These are phyloP conservation scores for Ceratobasidium sp. DNA, from an alignment of 1,284 basidiomycete species.

Conservation along the genomic window DNA sequence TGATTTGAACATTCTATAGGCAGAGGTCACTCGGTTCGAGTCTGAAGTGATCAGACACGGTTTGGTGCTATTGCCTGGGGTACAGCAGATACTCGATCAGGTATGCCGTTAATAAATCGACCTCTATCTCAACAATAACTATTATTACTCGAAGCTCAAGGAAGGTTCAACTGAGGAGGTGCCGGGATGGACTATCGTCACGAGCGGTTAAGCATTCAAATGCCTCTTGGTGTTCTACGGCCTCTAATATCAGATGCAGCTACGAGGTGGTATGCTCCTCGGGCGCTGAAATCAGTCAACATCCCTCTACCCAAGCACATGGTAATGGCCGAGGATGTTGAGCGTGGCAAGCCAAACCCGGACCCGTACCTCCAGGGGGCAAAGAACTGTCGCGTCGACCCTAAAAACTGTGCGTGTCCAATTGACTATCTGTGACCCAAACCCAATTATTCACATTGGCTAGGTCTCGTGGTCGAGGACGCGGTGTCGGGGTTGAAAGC, in stretches of 20 bases:
- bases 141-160: constrained; percentile 53
- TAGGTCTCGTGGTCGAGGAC: constrained; percentile 85
- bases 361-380: constrained; percentile 81
- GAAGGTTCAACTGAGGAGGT: constrained; percentile 76
- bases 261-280: constrained; percentile 71
- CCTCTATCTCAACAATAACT: constrained; percentile 24
- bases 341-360: constrained; percentile 81
- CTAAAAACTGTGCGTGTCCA: constrained; percentile 62
- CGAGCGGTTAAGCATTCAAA: constrained; percentile 66
- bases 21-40: constrained; percentile 48
- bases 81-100: constrained; percentile 59
- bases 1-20: constrained; percentile 13
- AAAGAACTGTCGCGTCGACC: constrained; percentile 60
- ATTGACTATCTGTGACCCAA: background rate
- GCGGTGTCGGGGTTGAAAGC: constrained; percentile 80
- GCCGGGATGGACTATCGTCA: constrained; percentile 82
- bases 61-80: constrained; percentile 46
- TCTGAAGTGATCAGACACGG: constrained; percentile 46
- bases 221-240: constrained; percentile 65
- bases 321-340: constrained; percentile 79
- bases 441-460: constrained; percentile 1
- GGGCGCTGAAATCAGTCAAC: constrained; percentile 68
- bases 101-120: constrained; percentile 53
- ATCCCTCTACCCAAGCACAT: constrained; percentile 69
- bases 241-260: constrained; percentile 62